A percentile compares a stretch with the other conserved stretches of the same genome.
Conservation (phyloP, 192 early-diverging fungal species). For the Linnemannia zychae region DNA sequence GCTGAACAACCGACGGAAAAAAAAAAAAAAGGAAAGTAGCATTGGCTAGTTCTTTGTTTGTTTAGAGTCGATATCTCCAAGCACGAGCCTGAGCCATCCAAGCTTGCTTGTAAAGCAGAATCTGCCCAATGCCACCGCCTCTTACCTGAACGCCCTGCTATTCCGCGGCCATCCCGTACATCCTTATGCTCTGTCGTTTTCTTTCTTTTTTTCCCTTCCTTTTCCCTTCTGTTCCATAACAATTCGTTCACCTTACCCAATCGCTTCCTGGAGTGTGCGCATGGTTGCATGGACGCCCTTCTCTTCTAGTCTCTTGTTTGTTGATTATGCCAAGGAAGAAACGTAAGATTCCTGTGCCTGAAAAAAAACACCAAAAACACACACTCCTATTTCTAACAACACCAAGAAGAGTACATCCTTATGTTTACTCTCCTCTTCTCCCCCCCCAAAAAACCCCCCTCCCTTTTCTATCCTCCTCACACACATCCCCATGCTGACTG, state of each 20-base stretch:
- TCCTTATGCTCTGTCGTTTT: not conserved
- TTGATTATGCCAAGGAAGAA: not conserved
- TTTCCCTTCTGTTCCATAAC: not conserved
- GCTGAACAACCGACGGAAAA: not conserved
- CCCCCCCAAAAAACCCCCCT: not conserved
- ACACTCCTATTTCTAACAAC: not conserved
- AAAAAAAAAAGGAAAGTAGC: not conserved
- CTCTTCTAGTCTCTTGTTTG: not conserved
- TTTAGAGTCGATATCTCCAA: too few relatives aligned
- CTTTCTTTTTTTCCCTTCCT: not conserved
- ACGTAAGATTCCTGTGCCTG: not conserved
- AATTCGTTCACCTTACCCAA: not conserved
- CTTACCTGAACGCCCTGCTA: not conserved
- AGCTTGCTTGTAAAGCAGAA: too few relatives aligned
- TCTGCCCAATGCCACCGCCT: not conserved
- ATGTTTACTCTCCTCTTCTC: not conserved
- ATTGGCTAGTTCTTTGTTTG: too few relatives aligned
- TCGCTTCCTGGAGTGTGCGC: constrained; percentile 1
- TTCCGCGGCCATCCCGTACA: not conserved
- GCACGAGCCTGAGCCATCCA: too few relatives aligned
- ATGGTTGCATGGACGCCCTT: not conserved
- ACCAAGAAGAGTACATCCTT: not conserved
- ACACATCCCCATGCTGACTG: not conserved
- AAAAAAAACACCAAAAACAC: not conserved
- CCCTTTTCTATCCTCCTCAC: not conserved